Evolutionary conservation across 2,329 filamentous ascomycete species (phyloP).

Genomic region (Xylaria multiplex): DNA sequence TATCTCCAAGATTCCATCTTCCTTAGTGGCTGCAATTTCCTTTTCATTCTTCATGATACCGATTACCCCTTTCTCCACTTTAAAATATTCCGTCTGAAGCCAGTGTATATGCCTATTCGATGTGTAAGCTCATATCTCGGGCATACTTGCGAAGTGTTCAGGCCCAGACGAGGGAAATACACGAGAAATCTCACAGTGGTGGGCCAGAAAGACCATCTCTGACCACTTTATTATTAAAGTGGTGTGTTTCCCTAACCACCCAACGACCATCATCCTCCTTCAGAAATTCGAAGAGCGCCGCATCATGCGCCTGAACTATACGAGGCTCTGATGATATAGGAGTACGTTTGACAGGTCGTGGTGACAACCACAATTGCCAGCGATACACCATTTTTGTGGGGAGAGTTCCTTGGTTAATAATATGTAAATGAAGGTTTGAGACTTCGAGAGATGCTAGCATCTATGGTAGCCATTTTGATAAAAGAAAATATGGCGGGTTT

Average conservation of each 20-base stretch:
- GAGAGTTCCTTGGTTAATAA: too few relatives aligned
- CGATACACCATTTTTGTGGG: background rate
- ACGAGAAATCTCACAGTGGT: constrained; percentile 1
- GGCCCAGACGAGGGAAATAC: background rate
- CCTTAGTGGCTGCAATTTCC: background rate
- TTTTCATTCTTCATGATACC: background rate
- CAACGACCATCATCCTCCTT: background rate
- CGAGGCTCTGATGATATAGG: background rate
- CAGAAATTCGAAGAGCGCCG: constrained; percentile 5
- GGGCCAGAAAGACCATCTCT: constrained; percentile 2
- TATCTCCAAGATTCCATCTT: background rate
- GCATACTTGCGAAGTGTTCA: background rate
- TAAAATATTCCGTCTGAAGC: constrained; percentile 5
- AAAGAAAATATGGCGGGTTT: background rate
- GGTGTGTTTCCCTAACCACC: constrained; percentile 7
- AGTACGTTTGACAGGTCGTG: background rate
- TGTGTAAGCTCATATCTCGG: background rate
- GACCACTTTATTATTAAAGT: background rate
- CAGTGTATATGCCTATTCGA: constrained; percentile 8
- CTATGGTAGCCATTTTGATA: background rate
- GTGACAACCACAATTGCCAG: constrained; percentile 17
- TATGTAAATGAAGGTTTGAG: too few relatives aligned
- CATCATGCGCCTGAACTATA: background rate
- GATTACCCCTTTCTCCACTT: background rate
- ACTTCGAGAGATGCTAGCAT: background rate